A percentile compares a stretch with the other conserved stretches of the same genome.
Conservation (phyloP, 345 rosid species). For the Euphorbia peplus region DNA sequence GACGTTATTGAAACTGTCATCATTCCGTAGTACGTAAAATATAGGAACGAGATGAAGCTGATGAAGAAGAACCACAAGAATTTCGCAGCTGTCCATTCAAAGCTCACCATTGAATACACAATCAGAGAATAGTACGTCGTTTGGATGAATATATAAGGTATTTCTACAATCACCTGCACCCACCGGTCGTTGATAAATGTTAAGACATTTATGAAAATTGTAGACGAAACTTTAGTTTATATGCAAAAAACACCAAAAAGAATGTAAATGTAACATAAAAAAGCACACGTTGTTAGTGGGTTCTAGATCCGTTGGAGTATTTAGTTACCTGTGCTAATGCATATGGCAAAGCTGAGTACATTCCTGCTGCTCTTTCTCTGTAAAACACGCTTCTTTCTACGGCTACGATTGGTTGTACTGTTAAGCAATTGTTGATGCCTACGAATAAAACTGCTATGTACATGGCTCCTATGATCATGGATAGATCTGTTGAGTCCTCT, state of each 20-base stretch:
- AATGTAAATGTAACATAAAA: no score
- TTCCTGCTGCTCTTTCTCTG: slow-evolving; percentile 31
- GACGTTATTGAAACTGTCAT: slow-evolving; percentile 25
- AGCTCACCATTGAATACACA: slow-evolving; percentile 14
- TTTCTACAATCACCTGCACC: slow-evolving; percentile 26
- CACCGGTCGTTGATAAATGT: no score
- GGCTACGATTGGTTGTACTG: slow-evolving; percentile 24
- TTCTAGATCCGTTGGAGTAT: no score
- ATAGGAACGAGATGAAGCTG: slow-evolving; percentile 23
- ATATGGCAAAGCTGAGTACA: slow-evolving; percentile 11
- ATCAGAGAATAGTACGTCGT: slow-evolving; percentile 8
- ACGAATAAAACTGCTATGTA: slow-evolving; percentile 21
- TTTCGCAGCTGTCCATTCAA: slow-evolving; percentile 18
- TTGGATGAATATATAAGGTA: slow-evolving; percentile 24
- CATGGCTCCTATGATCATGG: slow-evolving; percentile 26
- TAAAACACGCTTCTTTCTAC: slow-evolving; percentile 27
- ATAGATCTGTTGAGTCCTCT: slow-evolving; percentile 19
- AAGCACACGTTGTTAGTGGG: no score
- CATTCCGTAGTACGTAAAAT: slow-evolving; percentile 31
- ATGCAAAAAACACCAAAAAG: no score
- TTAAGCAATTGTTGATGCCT: slow-evolving; percentile 28
- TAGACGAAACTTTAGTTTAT: no score
- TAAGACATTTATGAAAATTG: no score
- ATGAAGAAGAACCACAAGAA: slow-evolving; percentile 26
- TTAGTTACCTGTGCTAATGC: slow-evolving; percentile 4